phyloP scores from a whole-genome alignment of 768 basidiomycete species.

The Sporobolomyces phaffii region DNA sequence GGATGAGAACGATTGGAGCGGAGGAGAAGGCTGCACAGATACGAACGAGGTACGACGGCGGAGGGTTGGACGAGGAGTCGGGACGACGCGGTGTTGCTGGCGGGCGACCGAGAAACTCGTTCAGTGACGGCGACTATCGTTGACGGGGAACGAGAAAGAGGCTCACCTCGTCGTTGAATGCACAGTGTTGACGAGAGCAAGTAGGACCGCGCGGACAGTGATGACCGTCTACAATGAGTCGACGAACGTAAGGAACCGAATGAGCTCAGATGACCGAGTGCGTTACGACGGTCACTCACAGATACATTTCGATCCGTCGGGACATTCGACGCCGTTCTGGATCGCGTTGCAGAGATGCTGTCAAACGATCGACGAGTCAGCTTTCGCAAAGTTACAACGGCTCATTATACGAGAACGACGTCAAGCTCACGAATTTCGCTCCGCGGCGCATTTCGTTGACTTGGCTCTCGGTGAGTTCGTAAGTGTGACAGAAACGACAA shows the following conservation, averaged over 20 bases:
- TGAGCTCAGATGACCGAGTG: neutral
- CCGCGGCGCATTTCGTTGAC: slow-evolving; percentile 33
- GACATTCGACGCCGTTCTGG: slow-evolving; percentile 25
- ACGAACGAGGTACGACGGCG: slow-evolving; percentile 12
- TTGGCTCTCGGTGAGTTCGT: slow-evolving; percentile 25
- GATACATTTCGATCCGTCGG: slow-evolving; percentile 23
- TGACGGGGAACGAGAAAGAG: neutral
- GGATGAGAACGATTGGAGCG: neutral
- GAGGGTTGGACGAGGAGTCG: slow-evolving; percentile 9
- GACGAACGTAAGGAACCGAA: neutral
- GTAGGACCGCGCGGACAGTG: slow-evolving; percentile 28
- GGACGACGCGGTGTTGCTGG: slow-evolving; percentile 28
- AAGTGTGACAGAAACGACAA: slow-evolving; percentile 29
- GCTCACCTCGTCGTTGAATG: slow-evolving; percentile 25
- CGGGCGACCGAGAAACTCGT: no score
- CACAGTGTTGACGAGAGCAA: slow-evolving; percentile 28
- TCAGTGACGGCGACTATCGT: neutral
- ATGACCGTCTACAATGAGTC: slow-evolving; percentile 25
- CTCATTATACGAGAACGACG: no score
- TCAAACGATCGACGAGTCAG: no score
- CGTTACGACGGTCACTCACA: neutral
- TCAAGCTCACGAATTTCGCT: slow-evolving; percentile 5
- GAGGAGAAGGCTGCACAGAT: neutral
- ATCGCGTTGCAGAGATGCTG: slow-evolving; percentile 37
- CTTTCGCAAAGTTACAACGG: no score